Percentiles rank a stretch among this genome's conserved stretches.
phyloP scores from a whole-genome alignment of 345 rosid species.

The Linum trigynum region DNA sequence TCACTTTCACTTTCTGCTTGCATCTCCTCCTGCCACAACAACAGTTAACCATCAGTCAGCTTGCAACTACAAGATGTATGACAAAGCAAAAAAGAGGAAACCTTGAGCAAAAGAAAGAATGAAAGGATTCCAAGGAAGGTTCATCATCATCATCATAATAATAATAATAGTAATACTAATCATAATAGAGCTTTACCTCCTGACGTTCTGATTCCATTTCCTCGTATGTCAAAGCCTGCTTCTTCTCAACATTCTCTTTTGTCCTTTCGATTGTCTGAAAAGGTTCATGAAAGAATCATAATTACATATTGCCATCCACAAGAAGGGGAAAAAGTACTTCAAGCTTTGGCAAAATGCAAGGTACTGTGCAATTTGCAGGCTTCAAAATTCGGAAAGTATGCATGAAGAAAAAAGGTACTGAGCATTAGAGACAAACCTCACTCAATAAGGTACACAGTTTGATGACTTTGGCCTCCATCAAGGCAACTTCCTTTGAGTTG shows the following conservation, averaged over 20 bases:
- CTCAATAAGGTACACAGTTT: slow-evolving; percentile 60
- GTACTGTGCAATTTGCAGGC: no score
- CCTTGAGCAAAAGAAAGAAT: not conserved
- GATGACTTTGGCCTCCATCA: slow-evolving; percentile 63
- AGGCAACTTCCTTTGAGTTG: slow-evolving; percentile 52
- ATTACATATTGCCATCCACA: not conserved
- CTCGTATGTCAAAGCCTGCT: slow-evolving; percentile 87
- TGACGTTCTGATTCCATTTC: slow-evolving; percentile 97
- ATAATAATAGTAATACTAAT: no score
- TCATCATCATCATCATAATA: no score
- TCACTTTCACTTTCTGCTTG: slow-evolving; percentile 91
- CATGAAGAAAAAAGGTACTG: not conserved
- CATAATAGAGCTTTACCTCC: slow-evolving; percentile 35
- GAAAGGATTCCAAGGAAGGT: not conserved
- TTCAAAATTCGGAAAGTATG: not conserved
- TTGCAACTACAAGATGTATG: not conserved
- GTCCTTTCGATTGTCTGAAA: slow-evolving; percentile 62
- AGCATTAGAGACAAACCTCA: slow-evolving; percentile 44
- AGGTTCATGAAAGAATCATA: slow-evolving; percentile 5
- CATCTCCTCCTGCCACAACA: slow-evolving; percentile 62
- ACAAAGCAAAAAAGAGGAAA: not conserved
- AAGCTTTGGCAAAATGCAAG: not conserved
- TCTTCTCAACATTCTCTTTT: slow-evolving; percentile 79
- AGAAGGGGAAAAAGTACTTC: not conserved
- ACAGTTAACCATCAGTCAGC: not conserved